Base-by-base conservation (phyloP, 495 filamentous ascomycete genomes). In the Apodospora peruviana region DNA sequence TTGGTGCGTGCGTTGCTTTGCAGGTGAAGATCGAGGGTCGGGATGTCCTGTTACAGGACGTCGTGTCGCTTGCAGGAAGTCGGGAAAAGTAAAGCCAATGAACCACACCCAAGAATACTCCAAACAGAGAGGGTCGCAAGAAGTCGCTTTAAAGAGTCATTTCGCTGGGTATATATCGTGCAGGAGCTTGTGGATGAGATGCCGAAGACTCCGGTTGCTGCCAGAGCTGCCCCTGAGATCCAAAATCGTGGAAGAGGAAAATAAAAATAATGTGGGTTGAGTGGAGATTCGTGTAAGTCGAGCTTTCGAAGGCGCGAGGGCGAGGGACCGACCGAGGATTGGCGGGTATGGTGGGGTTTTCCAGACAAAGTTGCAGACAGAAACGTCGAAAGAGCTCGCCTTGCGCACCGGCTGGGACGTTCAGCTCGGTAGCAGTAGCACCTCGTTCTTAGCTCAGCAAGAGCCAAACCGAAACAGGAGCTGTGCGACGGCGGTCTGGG, bases 191-290 rank as follows among this genome's bases (percentile, higher is more conserved):
- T 53, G 57, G 53, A 27, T 23, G 43, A 55, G 45, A 50, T 57
- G 53, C 56, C 50, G 58, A 51, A 50, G 53, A 58, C 50, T 60
- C 62, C 58, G 51, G 43, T 47, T 42, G 51, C 55, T 39, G 52
- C 44, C 52, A 50, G 48, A 46, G 48, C 34, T 45, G 54, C 46
- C 50, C 29, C n/a, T n/a, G n/a, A n/a, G n/a, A n/a, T n/a, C n/a
- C n/a, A n/a, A n/a, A n/a, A n/a, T n/a, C n/a, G n/a, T n/a, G n/a
- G n/a, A n/a, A n/a, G n/a, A n/a, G n/a, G n/a, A n/a, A 58, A 55
- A 54, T 47, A 55, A 52, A 55, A 58, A 58, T 53, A 55, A 58
- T 58, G 64, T 63, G 62, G 62, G 57, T 47, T 65, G 62, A 59
- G 61, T 65, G 62, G 64, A 65, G 64, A 61, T 55, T 40, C 25